phyloP scores from a whole-genome alignment of 208 protist genomes.

The Acanthamoeba sp. region DNA sequence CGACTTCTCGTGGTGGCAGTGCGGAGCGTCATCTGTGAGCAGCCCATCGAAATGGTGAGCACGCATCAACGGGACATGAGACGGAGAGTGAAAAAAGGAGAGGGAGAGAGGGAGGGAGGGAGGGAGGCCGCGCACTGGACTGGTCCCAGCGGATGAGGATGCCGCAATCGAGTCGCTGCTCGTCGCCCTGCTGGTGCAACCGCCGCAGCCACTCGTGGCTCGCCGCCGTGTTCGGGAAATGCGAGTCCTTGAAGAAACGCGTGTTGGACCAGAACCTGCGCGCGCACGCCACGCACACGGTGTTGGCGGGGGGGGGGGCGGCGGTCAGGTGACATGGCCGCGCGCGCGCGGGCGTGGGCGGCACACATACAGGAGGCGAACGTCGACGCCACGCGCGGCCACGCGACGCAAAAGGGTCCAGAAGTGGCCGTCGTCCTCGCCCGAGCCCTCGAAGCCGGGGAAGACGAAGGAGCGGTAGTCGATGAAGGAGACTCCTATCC shows the following conservation, averaged over 20 bases:
- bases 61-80: too few species aligned
- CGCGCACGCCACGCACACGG: neutral
- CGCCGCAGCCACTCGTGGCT: neutral
- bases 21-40: neutral
- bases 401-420: neutral
- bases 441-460: neutral
- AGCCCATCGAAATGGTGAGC: too few species aligned
- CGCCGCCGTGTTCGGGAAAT: neutral
- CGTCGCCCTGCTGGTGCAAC: neutral
- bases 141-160: conserved; percentile 31
- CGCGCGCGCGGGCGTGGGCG: too few species aligned
- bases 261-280: conserved; percentile 32
- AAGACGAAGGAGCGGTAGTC: neutral
- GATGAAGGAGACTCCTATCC: conserved; percentile 13
- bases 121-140: neutral
- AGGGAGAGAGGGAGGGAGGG: too few species aligned
- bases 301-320: too few species aligned
- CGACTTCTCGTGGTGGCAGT: conserved; percentile 2
- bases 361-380: neutral
- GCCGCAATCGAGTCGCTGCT: neutral
- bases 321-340: too few species aligned
- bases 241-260: neutral
- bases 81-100: neutral
- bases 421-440: neutral
- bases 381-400: neutral